Evolutionary conservation across 2,329 filamentous ascomycete genomes (phyloP).

Genomic region (Huntiella abstrusa): DNA sequence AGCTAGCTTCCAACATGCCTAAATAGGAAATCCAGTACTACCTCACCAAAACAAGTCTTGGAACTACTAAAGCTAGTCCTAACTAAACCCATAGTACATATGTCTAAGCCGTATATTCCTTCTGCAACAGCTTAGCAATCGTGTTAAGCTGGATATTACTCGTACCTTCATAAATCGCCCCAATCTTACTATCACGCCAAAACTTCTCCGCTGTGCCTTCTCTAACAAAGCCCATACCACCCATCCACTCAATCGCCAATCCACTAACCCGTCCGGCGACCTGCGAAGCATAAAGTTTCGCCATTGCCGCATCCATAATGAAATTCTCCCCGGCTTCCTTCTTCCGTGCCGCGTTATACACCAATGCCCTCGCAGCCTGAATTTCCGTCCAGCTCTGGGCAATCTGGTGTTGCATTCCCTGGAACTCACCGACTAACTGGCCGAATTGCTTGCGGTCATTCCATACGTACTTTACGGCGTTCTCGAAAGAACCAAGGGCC

Average conservation of each 20-base stretch:
- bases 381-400: conserved; percentile 94
- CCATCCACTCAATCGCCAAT: conserved; percentile 95
- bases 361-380: conserved; percentile 69
- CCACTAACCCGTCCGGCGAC: conserved; percentile 75
- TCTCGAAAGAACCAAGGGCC: conserved; percentile 85
- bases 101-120: conserved; percentile 32
- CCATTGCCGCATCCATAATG: conserved; percentile 91
- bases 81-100: not conserved
- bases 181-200: conserved; percentile 96
- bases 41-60: no score
- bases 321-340: conserved; percentile 97
- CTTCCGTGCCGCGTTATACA: conserved; percentile 91
- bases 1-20: no score
- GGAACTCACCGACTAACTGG: conserved; percentile 82
- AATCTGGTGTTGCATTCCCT: conserved; percentile 98
- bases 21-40: no score
- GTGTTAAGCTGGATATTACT: conserved; percentile 56
- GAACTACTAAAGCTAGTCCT: no score
- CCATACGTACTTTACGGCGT: conserved; percentile 89
- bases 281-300: conserved; percentile 86
- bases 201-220: conserved; percentile 97
- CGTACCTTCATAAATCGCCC: conserved; percentile 89
- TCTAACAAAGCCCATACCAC: conserved; percentile 94
- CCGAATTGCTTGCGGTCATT: conserved; percentile 98
- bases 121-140: conserved; percentile 43